Evolutionary conservation across 345 rosid genomes (phyloP), one percentile per base, ranked within the genome.

Genomic region (Sisymbrium altissimum): DNA sequence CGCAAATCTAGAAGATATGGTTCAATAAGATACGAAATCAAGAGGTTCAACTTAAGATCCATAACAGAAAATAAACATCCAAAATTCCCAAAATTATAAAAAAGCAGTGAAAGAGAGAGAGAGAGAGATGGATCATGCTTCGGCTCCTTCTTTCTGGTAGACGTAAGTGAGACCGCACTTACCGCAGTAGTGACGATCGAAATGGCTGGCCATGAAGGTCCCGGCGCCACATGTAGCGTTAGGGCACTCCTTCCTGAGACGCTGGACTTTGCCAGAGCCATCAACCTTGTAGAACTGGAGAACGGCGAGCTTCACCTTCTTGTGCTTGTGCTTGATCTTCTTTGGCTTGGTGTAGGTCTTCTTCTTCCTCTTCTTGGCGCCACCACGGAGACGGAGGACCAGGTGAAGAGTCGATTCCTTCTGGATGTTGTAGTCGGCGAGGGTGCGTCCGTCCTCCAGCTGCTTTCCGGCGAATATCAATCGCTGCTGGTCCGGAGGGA

Each of bases 341-440:
- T 86, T 86, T 4, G 90, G 90, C 81, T 86, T 86, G n/a, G 90
- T 86, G 83, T 86, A 84, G 0, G 87, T 87, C 86, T 85, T 87
- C 89, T 87, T 87, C 91, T 87, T 87, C 27, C 89, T 78, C 82
- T 81, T 84, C 77, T 84, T 84, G 0, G 87, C 87, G 13, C 87
- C 87, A 9, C 87, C 87, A 11, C 87, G 76, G 45, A 81, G 83
- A 18, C 87, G 85, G 12, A 84, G 85, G 21, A 84, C 87, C 6
- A 84, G 78, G 54, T 84, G 87, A 7, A 81, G 85, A 1, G 85
- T 81, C 6, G 85, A 84, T 10, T 84, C 87, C 81, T 83, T 83
- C 76, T 83, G 86, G 55, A 81, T 83, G 61, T 83, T 83, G 66
- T 81, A 84, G 63, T 84, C 85, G 11, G 85, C 87, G 56, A 84